Evolutionary conservation across 495 filamentous ascomycete genomes (phyloP).

Genomic region (Aspergillus egyptiacus): DNA sequence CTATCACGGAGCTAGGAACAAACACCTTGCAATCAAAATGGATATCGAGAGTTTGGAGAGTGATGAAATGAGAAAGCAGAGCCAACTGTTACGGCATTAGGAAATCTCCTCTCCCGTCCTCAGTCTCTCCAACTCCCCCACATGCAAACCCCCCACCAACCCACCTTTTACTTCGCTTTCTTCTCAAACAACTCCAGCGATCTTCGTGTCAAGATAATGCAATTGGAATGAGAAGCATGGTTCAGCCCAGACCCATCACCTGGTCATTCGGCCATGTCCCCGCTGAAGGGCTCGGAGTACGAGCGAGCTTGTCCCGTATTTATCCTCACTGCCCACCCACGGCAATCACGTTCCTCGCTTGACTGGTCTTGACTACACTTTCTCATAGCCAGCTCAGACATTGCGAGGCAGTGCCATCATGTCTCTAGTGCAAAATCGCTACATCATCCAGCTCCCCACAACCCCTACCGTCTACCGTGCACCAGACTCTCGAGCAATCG

Average conservation of each 20-base stretch:
- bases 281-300: background rate
- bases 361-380: no score
- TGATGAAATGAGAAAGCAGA: background rate
- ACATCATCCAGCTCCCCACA: slow-evolving; percentile 30
- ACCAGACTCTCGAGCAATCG: slow-evolving; percentile 23
- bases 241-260: slow-evolving; percentile 2
- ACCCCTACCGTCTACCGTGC: slow-evolving; percentile 16
- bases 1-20: no score
- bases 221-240: background rate
- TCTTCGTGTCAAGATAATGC: background rate
- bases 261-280: slow-evolving; percentile 1
- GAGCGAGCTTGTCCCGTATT: background rate
- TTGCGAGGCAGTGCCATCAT: background rate
- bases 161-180: background rate
- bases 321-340: background rate
- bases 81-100: background rate
- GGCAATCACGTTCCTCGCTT: no score
- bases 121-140: background rate
- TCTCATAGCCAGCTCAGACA: background rate
- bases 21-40: no score
- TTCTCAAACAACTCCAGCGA: background rate
- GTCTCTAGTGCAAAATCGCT: slow-evolving; percentile 21
- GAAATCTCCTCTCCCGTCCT: no score
- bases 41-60: no score
- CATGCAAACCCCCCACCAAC: slow-evolving; percentile 1